Evolutionary conservation across 2,329 filamentous ascomycete species (phyloP).

Genomic region (Chaetomium strumarium): DNA sequence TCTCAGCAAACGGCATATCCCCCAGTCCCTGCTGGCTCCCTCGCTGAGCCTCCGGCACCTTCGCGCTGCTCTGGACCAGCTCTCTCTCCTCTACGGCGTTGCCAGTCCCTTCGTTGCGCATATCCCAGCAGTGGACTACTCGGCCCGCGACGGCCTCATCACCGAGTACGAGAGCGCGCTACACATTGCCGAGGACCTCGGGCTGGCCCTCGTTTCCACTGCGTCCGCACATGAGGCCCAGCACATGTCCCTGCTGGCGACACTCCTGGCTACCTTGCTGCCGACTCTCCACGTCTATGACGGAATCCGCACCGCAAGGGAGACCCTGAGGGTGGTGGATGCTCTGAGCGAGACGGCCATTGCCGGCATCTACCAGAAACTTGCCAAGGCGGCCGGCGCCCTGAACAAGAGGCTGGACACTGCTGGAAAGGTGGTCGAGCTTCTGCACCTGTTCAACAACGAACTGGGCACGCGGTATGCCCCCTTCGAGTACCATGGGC

Average conservation of each 20-base stretch:
- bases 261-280: slow-evolving; percentile 62
- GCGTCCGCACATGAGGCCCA: slow-evolving; percentile 85
- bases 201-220: slow-evolving; percentile 78
- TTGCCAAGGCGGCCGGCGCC: slow-evolving; percentile 54
- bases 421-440: slow-evolving; percentile 62
- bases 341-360: slow-evolving; percentile 60
- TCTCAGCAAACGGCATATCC: slow-evolving; percentile 80
- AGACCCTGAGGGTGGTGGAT: slow-evolving; percentile 68
- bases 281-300: slow-evolving; percentile 78
- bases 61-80: slow-evolving; percentile 80
- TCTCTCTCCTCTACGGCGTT: slow-evolving; percentile 84
- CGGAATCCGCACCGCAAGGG: slow-evolving; percentile 64
- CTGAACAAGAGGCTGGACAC: slow-evolving; percentile 64
- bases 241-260: slow-evolving; percentile 78
- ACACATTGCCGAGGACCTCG: slow-evolving; percentile 80
- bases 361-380: slow-evolving; percentile 57
- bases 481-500: slow-evolving; percentile 90
- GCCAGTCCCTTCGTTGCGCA: slow-evolving; percentile 92
- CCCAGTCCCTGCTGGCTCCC: slow-evolving; percentile 83
- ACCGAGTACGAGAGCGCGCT: slow-evolving; percentile 81
- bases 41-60: slow-evolving; percentile 76
- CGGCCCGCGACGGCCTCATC: slow-evolving; percentile 62
- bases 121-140: slow-evolving; percentile 85
- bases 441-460: slow-evolving; percentile 73
- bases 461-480: slow-evolving; percentile 92